These are phyloP conservation scores for Talaromyces stipitatus DNA, from an alignment of 495 filamentous ascomycete species.

Conservation along the genomic window DNA sequence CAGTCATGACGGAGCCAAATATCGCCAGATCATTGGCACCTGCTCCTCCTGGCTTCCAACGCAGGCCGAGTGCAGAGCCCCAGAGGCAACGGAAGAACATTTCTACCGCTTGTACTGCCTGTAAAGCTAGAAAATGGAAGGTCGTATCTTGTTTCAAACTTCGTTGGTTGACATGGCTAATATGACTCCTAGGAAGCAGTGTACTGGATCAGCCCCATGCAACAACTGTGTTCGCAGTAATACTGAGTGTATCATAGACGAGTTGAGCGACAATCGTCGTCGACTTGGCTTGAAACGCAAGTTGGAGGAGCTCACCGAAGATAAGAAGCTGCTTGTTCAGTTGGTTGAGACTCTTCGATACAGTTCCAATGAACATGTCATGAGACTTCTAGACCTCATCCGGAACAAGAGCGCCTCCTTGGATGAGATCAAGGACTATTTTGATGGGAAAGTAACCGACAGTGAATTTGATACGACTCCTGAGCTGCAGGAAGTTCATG, in stretches of 20 bases:
- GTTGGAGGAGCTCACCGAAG: constrained; percentile 23
- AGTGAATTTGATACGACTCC: constrained; percentile 14
- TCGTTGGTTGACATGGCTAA: background rate
- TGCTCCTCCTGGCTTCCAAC: constrained; percentile 6
- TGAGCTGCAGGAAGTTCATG: constrained; percentile 6
- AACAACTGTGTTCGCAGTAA: constrained; percentile 23
- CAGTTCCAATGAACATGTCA: constrained; percentile 10
- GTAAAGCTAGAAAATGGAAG: constrained; percentile 24
- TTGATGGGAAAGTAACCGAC: constrained; percentile 20
- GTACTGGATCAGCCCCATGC: constrained; percentile 24
- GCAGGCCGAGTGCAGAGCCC: background rate
- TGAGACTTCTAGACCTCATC: constrained; percentile 24
- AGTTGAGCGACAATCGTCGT: constrained; percentile 26
- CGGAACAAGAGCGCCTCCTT: constrained; percentile 24
- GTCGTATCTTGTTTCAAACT: constrained; percentile 6
- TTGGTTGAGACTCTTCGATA: constrained; percentile 23
- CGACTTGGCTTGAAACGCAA: constrained; percentile 27
- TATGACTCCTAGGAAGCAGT: constrained; percentile 14
- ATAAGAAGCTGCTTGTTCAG: constrained; percentile 19
- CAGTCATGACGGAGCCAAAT: constrained; percentile 1
- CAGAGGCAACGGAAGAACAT: constrained; percentile 7
- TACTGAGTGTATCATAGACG: constrained; percentile 23
- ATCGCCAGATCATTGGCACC: constrained; percentile 4
- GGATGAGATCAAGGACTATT: constrained; percentile 21
- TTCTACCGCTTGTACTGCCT: constrained; percentile 20